Percentiles rank a stretch among this genome's conserved stretches.
These are phyloP conservation scores for Sonneratia caseolaris DNA, from an alignment of 345 rosid genomes.

Conservation along the genomic window DNA sequence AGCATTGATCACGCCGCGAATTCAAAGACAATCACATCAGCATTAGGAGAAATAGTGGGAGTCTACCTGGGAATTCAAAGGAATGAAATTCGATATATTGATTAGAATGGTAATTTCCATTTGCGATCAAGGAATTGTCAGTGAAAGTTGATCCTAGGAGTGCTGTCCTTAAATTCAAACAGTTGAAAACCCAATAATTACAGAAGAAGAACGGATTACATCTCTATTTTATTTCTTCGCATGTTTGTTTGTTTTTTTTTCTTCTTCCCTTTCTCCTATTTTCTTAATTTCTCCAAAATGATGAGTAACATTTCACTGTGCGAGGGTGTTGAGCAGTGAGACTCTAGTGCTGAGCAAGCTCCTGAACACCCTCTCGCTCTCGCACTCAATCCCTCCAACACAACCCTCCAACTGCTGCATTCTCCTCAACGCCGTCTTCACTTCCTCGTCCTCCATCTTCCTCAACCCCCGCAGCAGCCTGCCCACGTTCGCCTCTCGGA, in stretches of 20 bases:
- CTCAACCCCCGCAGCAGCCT: slow-evolving; percentile 30
- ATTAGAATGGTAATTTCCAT: too few relatives aligned
- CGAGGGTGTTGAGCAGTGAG: slow-evolving; percentile 43
- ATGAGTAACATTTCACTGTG: slow-evolving; percentile 11
- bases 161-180: too few relatives aligned
- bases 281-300: not conserved
- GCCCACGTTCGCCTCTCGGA: slow-evolving; percentile 18
- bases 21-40: too few relatives aligned
- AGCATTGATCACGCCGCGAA: too few relatives aligned
- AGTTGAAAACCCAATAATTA: not conserved
- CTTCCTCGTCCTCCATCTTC: slow-evolving; percentile 39
- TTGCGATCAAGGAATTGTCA: too few relatives aligned
- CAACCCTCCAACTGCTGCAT: slow-evolving; percentile 36
- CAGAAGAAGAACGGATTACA: not conserved
- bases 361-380: slow-evolving; percentile 36
- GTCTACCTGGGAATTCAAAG: too few relatives aligned
- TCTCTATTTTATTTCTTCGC: not conserved
- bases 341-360: slow-evolving; percentile 47
- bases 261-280: not conserved
- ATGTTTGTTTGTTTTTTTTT: too few relatives aligned
- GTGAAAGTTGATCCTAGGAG: too few relatives aligned
- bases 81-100: too few relatives aligned
- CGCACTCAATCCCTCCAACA: slow-evolving; percentile 24
- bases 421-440: slow-evolving; percentile 25
- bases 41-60: too few relatives aligned